Evolutionary conservation across 2,329 filamentous ascomycete genomes (phyloP), one percentile per base, ranked within the genome.

Genomic region (Epichloe sibirici): DNA sequence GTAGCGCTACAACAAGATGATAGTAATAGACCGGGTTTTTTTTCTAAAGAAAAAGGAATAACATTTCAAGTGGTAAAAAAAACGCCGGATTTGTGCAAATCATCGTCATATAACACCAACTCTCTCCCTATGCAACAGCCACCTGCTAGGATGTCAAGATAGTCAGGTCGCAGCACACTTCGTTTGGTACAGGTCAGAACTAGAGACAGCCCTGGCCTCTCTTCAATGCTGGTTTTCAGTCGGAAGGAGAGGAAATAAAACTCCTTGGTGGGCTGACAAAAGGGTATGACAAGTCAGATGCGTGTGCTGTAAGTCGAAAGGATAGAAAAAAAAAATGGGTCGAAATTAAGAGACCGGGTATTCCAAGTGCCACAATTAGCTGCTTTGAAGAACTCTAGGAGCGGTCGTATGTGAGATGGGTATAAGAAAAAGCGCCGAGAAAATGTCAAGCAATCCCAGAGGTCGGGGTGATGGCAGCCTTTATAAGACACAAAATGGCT

Each of bases 61-160:
- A 23, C 3, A 49, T 43, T 4, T 34, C 35, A 28, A 42, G 5
- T 23, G 28, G 60, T 54, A 55, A 56, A 44, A 46, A 48, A 57
- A 63, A 62, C 62, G 62, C 61, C 63, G 57, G 55, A 35, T 35
- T 50, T 40, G 47, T 53, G 47, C 43, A 47, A 25, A n/a, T 50
- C 42, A 49, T 50, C 47, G 48, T 49, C 25, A 15, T 50, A 47
- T 28, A 43, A 53, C 43, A 49, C 37, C n/a, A 25, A 47, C 15
- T 34, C 46, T 21, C 48, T 52, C 28, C 39, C 25, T 15, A 49
- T 25, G 39, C 17, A 34, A 25, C 5, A 35, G 48, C n/a, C 48
- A 21, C 39, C 39, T 4, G 23, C 6, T n/a, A 44, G 12, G 12
- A n/a, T 34, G 5, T 12, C 12, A 23, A 3, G 13, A 13, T 8